Percentiles rank a stretch among this genome's conserved stretches.
Evolutionary conservation across 495 filamentous ascomycete genomes (phyloP).

Genomic region (Chaetomidium leptoderma): DNA sequence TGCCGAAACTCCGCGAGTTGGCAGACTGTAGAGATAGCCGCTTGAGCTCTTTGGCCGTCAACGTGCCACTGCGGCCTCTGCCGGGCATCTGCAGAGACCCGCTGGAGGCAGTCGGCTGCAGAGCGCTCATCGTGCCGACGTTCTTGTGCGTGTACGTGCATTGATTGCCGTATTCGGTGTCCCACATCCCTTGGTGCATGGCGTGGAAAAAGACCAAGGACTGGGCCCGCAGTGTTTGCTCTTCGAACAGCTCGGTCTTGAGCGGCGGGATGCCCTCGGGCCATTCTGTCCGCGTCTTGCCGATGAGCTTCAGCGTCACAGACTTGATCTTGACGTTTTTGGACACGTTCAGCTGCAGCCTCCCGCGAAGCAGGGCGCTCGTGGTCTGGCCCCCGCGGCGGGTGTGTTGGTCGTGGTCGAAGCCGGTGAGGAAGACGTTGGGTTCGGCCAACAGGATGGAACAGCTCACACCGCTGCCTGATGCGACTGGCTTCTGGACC

Average conservation of each 20-base stretch:
- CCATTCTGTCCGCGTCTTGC: slow-evolving; percentile 89
- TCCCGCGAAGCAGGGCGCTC: slow-evolving; percentile 82
- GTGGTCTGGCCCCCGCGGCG: slow-evolving; percentile 51
- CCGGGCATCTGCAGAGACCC: slow-evolving; percentile 22
- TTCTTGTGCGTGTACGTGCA: slow-evolving; percentile 44
- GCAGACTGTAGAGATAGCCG: slow-evolving; percentile 73
- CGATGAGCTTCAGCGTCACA: slow-evolving; percentile 81
- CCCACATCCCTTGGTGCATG: slow-evolving; percentile 49
- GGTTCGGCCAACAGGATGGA: slow-evolving; percentile 82
- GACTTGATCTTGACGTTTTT: slow-evolving; percentile 94
- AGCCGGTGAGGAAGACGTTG: slow-evolving; percentile 82
- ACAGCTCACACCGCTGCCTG: slow-evolving; percentile 66
- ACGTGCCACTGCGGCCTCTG: slow-evolving; percentile 28
- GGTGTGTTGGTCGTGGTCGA: slow-evolving; percentile 71
- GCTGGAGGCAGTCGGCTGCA: slow-evolving; percentile 38
- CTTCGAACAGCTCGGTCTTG: slow-evolving; percentile 79
- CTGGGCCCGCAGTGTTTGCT: slow-evolving; percentile 69
- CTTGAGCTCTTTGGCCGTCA: slow-evolving; percentile 49
- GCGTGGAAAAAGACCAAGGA: slow-evolving; percentile 82
- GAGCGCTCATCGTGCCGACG: slow-evolving; percentile 31
- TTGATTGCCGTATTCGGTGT: slow-evolving; percentile 57
- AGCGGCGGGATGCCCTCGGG: slow-evolving; percentile 93
- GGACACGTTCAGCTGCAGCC: slow-evolving; percentile 72
- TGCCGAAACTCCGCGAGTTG: slow-evolving; percentile 82
- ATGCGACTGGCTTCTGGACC: slow-evolving; percentile 64